Conservation (phyloP, 2,329 filamentous ascomycete species). For the Epichloe festucae region DNA sequence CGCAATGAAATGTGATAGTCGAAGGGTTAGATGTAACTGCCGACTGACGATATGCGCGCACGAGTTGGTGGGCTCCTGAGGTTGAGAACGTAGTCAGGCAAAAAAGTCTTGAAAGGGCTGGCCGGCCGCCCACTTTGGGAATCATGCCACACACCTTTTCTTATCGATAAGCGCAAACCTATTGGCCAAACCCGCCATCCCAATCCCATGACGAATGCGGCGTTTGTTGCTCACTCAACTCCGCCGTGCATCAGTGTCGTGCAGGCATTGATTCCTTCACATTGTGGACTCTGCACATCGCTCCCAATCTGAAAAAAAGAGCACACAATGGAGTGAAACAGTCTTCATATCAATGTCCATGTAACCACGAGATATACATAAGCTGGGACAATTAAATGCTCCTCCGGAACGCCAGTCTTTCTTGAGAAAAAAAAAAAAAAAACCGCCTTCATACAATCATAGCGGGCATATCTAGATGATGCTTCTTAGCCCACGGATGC, state of each 20-base stretch:
- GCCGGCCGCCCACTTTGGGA: background rate
- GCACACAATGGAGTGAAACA: background rate
- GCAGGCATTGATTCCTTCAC: background rate
- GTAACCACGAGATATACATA: background rate
- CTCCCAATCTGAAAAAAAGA: no score
- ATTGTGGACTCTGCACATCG: background rate
- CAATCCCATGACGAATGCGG: no score
- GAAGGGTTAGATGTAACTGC: background rate
- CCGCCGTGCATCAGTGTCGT: no score
- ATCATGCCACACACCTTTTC: constrained; percentile 12
- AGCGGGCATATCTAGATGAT: background rate
- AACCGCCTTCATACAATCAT: background rate
- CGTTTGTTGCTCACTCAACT: no score
- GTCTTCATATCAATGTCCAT: background rate
- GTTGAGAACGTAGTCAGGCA: background rate
- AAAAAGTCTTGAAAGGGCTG: background rate
- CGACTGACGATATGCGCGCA: background rate
- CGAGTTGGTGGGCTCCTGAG: background rate
- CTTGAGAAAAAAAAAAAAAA: background rate
- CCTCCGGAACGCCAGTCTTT: background rate
- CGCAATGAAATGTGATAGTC: background rate
- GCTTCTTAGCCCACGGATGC: background rate
- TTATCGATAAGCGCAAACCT: constrained; percentile 17
- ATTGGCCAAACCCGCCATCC: no score
- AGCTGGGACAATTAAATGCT: background rate